These are phyloP conservation scores for Serendipita indica DNA, from an alignment of 768 basidiomycete species.

Conservation along the genomic window DNA sequence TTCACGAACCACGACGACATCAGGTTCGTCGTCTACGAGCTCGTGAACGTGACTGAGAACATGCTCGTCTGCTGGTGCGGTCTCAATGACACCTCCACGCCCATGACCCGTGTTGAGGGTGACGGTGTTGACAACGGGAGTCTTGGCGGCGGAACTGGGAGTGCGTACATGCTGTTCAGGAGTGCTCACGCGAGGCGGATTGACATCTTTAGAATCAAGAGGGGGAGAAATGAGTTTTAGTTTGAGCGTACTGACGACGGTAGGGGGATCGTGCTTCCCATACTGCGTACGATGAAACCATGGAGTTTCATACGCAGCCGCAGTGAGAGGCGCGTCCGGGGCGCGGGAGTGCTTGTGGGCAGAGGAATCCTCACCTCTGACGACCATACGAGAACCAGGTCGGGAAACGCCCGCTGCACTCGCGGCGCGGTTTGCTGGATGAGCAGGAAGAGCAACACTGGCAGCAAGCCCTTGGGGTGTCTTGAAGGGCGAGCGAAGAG, in stretches of 20 bases:
- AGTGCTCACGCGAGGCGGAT: background rate
- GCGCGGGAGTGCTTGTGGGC: background rate
- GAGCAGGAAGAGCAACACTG: constrained; percentile 1
- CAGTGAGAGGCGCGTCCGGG: constrained; percentile 10
- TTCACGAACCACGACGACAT: constrained; percentile 9
- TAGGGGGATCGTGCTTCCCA: constrained; percentile 8
- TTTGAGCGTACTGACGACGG: constrained; percentile 6
- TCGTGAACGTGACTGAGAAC: background rate
- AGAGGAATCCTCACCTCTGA: constrained; percentile 8
- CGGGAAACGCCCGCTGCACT: constrained; percentile 5
- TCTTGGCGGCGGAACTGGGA: background rate
- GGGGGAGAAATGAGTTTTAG: constrained; percentile 7
- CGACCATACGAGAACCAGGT: constrained; percentile 7
- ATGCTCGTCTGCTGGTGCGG: constrained; percentile 1
- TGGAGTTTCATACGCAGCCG: constrained; percentile 8
- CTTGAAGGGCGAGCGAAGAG: constrained; percentile 2
- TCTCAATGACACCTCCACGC: background rate
- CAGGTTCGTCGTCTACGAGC: background rate
- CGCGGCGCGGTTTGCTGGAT: background rate
- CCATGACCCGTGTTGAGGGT: background rate
- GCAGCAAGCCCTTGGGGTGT: constrained; percentile 7
- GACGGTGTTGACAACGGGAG: background rate
- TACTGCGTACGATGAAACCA: constrained; percentile 8
- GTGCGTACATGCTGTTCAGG: background rate
- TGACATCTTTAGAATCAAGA: background rate